Percentiles rank a stretch among this genome's conserved stretches.
phyloP scores from a whole-genome alignment of 495 filamentous ascomycete species.

The Daldinia vernicosa region DNA sequence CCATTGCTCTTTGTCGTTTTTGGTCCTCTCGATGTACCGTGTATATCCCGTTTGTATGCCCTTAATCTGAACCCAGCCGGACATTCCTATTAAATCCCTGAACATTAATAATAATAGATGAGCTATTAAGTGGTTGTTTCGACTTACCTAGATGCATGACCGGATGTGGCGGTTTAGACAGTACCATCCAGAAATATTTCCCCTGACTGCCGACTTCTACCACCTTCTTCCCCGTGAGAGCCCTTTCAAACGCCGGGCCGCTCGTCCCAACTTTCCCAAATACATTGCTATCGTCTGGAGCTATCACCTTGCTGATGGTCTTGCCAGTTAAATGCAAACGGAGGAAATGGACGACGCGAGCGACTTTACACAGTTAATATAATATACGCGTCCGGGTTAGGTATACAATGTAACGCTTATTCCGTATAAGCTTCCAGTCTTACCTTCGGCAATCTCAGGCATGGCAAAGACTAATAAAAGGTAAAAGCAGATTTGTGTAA shows the following conservation, averaged over 20 bases:
- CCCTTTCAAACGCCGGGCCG: constrained; percentile 72
- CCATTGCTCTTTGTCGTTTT: constrained; percentile 71
- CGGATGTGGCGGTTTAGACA: constrained; percentile 74
- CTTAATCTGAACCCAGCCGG: constrained; percentile 85
- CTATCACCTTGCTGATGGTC: constrained; percentile 73
- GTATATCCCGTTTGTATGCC: constrained; percentile 75
- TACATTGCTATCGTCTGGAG: constrained; percentile 79
- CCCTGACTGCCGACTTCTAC: constrained; percentile 81
- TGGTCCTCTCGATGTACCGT: constrained; percentile 72
- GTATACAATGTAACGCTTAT: background rate
- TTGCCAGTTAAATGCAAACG: constrained; percentile 83
- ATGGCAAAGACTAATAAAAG: constrained; percentile 53
- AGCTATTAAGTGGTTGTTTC: background rate
- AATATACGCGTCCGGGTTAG: background rate
- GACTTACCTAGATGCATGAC: constrained; percentile 83
- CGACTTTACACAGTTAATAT: constrained; percentile 60
- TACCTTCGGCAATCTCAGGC: constrained; percentile 83
- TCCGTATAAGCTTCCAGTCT: constrained; percentile 24
- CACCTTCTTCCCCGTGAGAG: constrained; percentile 80
- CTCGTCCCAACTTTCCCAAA: constrained; percentile 89
- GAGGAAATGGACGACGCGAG: constrained; percentile 85
- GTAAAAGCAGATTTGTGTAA: background rate
- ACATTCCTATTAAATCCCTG: constrained; percentile 58
- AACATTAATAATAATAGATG: no score
- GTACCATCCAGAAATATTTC: constrained; percentile 87